Evolutionary conservation across 257 asterid genomes (phyloP).

Genomic region (Henckelia pumila): DNA sequence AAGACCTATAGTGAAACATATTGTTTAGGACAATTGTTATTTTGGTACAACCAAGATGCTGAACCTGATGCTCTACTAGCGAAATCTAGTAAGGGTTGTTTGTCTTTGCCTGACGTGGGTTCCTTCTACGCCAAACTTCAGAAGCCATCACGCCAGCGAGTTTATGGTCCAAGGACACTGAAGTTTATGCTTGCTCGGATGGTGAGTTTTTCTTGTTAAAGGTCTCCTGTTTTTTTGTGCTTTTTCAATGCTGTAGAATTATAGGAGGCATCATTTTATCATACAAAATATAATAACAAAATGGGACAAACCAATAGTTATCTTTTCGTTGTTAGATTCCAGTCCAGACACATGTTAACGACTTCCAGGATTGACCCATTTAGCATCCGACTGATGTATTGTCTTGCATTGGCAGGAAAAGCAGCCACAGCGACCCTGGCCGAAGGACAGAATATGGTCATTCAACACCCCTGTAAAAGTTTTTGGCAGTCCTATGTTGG

Average conservation of each 20-base stretch:
- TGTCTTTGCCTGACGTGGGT: conserved; percentile 86
- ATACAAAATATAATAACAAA: background rate
- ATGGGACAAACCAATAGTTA: background rate
- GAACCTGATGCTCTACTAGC: conserved; percentile 74
- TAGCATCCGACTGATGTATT: background rate
- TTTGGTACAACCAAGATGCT: conserved; percentile 86
- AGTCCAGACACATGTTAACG: background rate
- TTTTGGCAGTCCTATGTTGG: conserved; percentile 88
- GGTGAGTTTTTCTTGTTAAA: conserved; percentile 40
- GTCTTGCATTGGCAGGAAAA: conserved; percentile 58
- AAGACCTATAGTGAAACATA: conserved; percentile 84
- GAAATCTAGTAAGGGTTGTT: conserved; percentile 90
- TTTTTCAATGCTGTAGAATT: background rate
- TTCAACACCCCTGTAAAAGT: conserved; percentile 58
- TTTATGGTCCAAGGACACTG: conserved; percentile 87
- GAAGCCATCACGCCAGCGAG: conserved; percentile 90
- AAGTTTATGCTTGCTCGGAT: conserved; percentile 84
- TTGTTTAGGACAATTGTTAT: conserved; percentile 90
- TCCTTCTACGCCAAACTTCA: conserved; percentile 92
- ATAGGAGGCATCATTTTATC: background rate
- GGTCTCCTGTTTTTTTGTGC: background rate
- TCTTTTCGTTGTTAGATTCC: background rate
- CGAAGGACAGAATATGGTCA: conserved; percentile 87
- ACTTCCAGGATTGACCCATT: background rate
- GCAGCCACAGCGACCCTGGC: conserved; percentile 92